Base-by-base conservation (phyloP, 2,329 filamentous ascomycete genomes). In the Thielaviopsis cerberus region DNA sequence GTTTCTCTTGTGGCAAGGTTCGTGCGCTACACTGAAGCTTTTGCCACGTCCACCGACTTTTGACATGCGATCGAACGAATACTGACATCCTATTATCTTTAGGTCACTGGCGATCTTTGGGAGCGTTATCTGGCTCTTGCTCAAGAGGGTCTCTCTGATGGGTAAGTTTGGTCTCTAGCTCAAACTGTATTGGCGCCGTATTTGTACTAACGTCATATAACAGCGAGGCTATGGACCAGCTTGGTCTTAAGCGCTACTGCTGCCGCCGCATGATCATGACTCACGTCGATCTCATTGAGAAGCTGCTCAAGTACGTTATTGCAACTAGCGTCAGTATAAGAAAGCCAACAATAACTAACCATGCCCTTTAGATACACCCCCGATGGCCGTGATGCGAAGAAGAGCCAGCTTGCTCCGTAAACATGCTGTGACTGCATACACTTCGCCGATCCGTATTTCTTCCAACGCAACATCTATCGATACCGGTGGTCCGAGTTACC, bases 231-330 rank as follows among this genome's bases (percentile, higher is more conserved):
- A 94, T 98, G 85, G 90, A 97, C 71, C 80, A 89, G 69, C 82
- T 98, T 57, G 89, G 89, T 59, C 85, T 94, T 67, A 91, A 88
- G 73, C 82, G 92, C 65, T 98, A 98, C 76, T 98, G 92, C 80
- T 98, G 92, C 76, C 87, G 92, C 65, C 86, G 92, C 67, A 98
- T 98, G 92, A 83, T 98, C 71, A 96, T 98, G 86, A 98, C 92
- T 61, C 92, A 98, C 73, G 92, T 98, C 66, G 92, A 98, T 70
- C 77, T 98, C 62, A 96, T 98, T 66, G 92, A 98, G 78, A 98
- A 98, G 74, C 81, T 98, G 55, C 81, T 98, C 64, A 88, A 91
- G 87, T 94, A 83, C 65, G 80, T 58, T n/a, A 37, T 23, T 20
- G 5, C 1, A 37, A 6, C 48, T 17, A 22, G n/a, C 23, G 23